Base-by-base conservation (phyloP, 2,329 filamentous ascomycete genomes). In the Hypoxylon sp. region DNA sequence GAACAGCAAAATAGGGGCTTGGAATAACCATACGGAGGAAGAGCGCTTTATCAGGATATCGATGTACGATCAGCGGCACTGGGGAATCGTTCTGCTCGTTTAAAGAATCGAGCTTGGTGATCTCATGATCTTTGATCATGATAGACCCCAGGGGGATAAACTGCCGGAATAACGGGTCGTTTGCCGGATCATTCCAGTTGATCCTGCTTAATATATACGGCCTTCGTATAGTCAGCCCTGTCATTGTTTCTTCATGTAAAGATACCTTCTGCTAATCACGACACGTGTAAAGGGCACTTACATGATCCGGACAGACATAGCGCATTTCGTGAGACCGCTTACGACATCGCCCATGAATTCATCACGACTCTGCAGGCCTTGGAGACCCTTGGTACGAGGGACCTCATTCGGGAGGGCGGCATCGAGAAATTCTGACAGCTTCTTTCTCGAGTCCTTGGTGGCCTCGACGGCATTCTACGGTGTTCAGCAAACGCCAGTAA, bases 31-130 rank as follows among this genome's bases (percentile, higher is more conserved):
- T 78, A 89, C 88, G 84, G 31, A 91, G 79, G 61, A 91, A 89
- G 5, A 91, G 77, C 1, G 85, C 88, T 76, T 89, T 90, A 66
- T 90, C 88, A 0, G 85, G 85, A 74, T 91, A 91, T n/a, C 89
- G 83, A 75, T 90, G 88, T 2, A 91, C 87, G 2, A 91, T 77
- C 0, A 87, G 88, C 14, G 82, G 79, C 1, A 89, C 86, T 0
- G 86, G 86, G 6, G 84, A 86, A 71, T 90, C 87, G 2, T 79
- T 78, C 30, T 80, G 79, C 79, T 91, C 89, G 49, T 87, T 81
- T n/a, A 91, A 78, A 0, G 88, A 89, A 75, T 91, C 89, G 2
- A 89, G 74, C 0, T 79, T 79, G n/a, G 87, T 72, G 58, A 82
- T 81, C 0, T 85, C 84, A 71, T 90, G 88, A 68, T 91, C 86